Base-by-base conservation (phyloP, 2,329 filamentous ascomycete genomes). In the Epichloe baconii region DNA sequence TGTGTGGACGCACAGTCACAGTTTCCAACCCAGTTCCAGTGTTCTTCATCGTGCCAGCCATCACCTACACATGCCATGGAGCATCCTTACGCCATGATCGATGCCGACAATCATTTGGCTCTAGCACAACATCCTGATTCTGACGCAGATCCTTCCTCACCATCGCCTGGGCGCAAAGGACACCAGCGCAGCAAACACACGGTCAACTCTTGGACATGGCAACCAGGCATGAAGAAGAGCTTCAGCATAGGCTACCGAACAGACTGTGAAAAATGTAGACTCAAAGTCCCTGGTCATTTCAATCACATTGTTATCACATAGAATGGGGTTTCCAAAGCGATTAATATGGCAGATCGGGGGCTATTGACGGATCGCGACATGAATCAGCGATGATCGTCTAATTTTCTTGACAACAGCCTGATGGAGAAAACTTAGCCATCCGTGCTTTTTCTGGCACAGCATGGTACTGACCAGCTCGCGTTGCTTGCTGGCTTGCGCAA, bases 211-310 rank as follows among this genome's bases (percentile, higher is more conserved):
- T 81, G 78, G 78, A 81, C 78, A 2, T 70, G 73, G 60, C 76
- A 80, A 54, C 77, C 78, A 0, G 78, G 78, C 56, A 80, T 80
- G 76, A 85, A 84, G 67, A 79, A 78, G 63, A 80, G 77, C 54
- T 84, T 89, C 64, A 86, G 83, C 59, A 88, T 89, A 79, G 86
- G 86, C 48, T 89, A 84, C 68, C 74, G 85, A 55, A 76, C 82
- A 12, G 85, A 88, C 65, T 90, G 86, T 63, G 85, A 88, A 54
- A 88, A 88, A 66, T 90, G 86, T 67, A 77, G 76, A 44, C 74
- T 78, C 62, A 85, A 82, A 62, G 83, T 88, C 7, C 85, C 86
- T 0, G 86, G 86, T 1, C 86, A 90, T 63, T 89, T 88, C 62
- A 88, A 85, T 61, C 86, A 90, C 66, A 87, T 89, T 53, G 80